Evolutionary conservation across 2,329 filamentous ascomycete species (phyloP), one percentile per base, ranked within the genome.

Genomic region (Botrytis sinoallii): DNA sequence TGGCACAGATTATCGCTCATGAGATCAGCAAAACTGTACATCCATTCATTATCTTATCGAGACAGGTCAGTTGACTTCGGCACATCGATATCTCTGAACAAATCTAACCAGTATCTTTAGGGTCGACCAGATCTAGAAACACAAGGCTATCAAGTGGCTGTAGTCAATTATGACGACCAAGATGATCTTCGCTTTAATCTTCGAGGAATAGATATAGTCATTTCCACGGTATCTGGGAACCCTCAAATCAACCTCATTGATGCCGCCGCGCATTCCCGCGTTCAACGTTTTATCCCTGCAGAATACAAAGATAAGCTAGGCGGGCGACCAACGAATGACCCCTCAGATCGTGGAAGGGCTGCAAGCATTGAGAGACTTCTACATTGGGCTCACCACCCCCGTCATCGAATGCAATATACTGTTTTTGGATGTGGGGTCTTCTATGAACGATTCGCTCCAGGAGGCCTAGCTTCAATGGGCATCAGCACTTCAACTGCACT

Each of bases 371-470:
- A 85, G 2, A 84, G 87, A 25, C 82, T 93, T 6, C 84, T 86
- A 66, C 85, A 88, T 67, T 90, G 88, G 81, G 82, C 84, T 22
- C 80, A 83, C 7, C 83, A 84, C 4, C 80, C 77, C 60, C 82
- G 84, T 2, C 82, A 85, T 74, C 82, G 84, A 63, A 92, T 94
- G 83, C 86, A 87, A 60, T 92, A 87, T 75, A 93, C 92, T 0
- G 85, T 90, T 40, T 94, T 94, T 81, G 88, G 90, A 0, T 94
- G 92, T 77, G 92, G 92, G 32, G 82, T 94, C 44, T 89, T 94
- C 76, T 94, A 93, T 84, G 92, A 94, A 80, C 85, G 91, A 0
- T 94, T 94, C 78, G 89, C 88, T 32, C 90, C 89, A 0, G 89
- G 88, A 4, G 92, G 92, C 0, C 85, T 94, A 74, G 84, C 85